Conservation (phyloP, 225 moss, liverwort and hornwort species). For the Sphagnum contortum region DNA sequence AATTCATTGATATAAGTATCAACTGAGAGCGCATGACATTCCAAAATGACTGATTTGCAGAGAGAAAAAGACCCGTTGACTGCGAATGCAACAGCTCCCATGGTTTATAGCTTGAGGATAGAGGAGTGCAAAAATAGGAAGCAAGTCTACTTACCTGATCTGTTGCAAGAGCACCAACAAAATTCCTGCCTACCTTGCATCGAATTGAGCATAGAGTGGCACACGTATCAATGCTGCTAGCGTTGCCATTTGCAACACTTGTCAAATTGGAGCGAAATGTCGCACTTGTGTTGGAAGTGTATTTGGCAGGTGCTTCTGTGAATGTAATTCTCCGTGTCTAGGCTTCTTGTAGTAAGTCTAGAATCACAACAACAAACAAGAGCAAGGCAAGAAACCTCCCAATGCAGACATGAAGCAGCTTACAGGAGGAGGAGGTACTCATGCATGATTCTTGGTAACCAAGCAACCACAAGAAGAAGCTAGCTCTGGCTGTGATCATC, state of each 20-base stretch:
- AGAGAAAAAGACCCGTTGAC: background rate
- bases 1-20: background rate
- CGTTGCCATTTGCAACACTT: background rate
- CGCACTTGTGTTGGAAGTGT: slow-evolving; percentile 37
- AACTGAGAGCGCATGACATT: too few relatives aligned
- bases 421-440: too few relatives aligned
- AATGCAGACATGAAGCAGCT: too few relatives aligned
- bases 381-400: too few relatives aligned
- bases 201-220: slow-evolving; percentile 52
- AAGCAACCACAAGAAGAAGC: too few relatives aligned
- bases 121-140: too few relatives aligned
- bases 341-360: background rate
- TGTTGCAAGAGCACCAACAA: too few relatives aligned
- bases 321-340: slow-evolving; percentile 28
- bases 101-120: background rate
- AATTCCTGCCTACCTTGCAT: slow-evolving; percentile 41
- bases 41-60: background rate
- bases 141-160: background rate
- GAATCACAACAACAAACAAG: background rate
- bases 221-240: slow-evolving; percentile 54
- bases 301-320: slow-evolving; percentile 27
- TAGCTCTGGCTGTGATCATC: too few relatives aligned
- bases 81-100: background rate
- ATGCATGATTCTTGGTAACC: too few relatives aligned
- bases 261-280: slow-evolving; percentile 40